Evolutionary conservation across 2,329 filamentous ascomycete species (phyloP).

Genomic region (Bipolaris victoriae): DNA sequence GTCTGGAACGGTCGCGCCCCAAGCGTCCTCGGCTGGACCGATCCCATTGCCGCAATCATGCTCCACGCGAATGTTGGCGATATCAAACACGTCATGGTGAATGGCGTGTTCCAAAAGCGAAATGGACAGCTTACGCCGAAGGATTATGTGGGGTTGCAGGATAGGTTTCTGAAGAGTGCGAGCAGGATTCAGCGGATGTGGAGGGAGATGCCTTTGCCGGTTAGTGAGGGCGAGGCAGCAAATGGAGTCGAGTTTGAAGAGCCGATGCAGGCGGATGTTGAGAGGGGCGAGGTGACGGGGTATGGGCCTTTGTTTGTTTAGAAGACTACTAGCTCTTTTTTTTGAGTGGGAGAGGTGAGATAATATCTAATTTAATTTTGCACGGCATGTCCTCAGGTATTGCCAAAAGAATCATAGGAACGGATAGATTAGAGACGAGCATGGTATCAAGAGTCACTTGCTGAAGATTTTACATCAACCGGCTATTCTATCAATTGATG

Average conservation of each 20-base stretch:
- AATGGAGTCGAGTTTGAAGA: slow-evolving; percentile 1
- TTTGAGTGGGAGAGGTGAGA: no score
- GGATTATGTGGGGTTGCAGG: slow-evolving; percentile 22
- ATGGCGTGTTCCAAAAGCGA: slow-evolving; percentile 58
- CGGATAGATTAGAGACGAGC: no score
- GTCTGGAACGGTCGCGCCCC: slow-evolving; percentile 60
- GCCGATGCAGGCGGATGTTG: slow-evolving; percentile 9
- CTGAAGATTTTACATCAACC: not conserved
- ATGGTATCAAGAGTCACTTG: not conserved
- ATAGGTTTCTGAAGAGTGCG: slow-evolving; percentile 29
- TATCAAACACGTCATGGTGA: slow-evolving; percentile 58
- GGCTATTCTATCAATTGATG: not conserved
- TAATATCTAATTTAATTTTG: no score
- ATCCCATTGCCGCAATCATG: slow-evolving; percentile 63
- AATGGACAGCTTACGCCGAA: slow-evolving; percentile 48
- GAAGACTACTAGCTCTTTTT: no score
- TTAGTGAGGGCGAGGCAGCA: not conserved
- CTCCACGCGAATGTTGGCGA: slow-evolving; percentile 62
- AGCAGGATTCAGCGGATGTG: slow-evolving; percentile 28
- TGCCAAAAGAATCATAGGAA: no score
- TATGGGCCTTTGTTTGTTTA: slow-evolving; percentile 11
- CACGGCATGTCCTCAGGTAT: no score
- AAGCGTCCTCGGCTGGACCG: slow-evolving; percentile 60
- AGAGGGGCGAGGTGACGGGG: slow-evolving; percentile 8
- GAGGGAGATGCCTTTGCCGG: slow-evolving; percentile 13